Evolutionary conservation across 495 filamentous ascomycete species (phyloP), one percentile per base, ranked within the genome.

Genomic region (Haplographium delicatum): DNA sequence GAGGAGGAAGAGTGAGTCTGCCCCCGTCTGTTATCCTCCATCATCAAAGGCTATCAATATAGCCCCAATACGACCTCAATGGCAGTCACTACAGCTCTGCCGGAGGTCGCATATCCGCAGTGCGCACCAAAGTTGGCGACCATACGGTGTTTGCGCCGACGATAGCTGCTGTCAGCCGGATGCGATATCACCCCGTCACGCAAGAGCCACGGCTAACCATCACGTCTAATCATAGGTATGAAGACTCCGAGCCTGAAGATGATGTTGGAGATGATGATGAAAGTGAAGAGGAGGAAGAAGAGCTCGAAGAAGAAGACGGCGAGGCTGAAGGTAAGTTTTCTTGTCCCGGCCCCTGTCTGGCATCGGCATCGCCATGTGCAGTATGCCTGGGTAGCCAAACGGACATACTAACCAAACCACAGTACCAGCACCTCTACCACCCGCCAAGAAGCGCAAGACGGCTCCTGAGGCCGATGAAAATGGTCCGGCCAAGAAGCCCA

Each of bases 1-100:
- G 62, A 65, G 47, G 62, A 65, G 49, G 62, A 65, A 38, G 58
- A 62, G 62, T 65, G 54, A 47, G 62, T 57, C 19, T 50, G 51
- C 20, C 18, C 26, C 26, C 20, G 9, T 22, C 27, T 41, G 9
- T 25, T 16, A 22, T 23, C 20, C 16, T 40, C 42, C 20, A 2
- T 11, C 3, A 37, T 50, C 37, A 33, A 13, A 16, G 3, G 18
- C 31, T 18, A 19, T 31, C 16, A 31, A 1, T 25, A 15, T n/a
- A n/a, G 25, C 35, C 18, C 22, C 35, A 19, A 8, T 8, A 39
- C 4, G 16, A 5, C 28, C 23, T 19, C 25, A 59, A 50, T 50
- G 40, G 23, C 10, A 20, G 8, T 37, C 30, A 11, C 44, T 38
- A 9, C 27, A 37, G 44, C 44, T 47, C 25, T 20, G 24, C 11